Conservation (phyloP, 2,329 filamentous ascomycete genomes). For the Clathrospora elynae region DNA sequence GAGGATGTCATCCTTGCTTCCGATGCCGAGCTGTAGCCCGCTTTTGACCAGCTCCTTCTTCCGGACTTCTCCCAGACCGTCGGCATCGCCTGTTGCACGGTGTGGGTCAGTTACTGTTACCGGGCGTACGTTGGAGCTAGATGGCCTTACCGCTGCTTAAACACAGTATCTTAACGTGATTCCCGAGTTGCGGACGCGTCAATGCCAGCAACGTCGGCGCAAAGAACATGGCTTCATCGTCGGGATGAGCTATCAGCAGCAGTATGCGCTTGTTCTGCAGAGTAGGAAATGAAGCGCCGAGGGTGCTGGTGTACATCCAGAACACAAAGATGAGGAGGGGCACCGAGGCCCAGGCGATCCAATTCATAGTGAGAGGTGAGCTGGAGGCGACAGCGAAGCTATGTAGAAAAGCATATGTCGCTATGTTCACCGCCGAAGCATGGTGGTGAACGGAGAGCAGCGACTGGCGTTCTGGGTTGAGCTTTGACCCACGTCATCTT, state of each 20-base stretch:
- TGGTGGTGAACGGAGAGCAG: neutral
- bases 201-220: conserved; percentile 85
- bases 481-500: conserved; percentile 24
- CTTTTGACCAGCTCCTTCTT: conserved; percentile 84
- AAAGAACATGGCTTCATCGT: conserved; percentile 99
- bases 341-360: conserved; percentile 47
- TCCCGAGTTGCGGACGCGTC: conserved; percentile 76
- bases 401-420: neutral
- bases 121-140: neutral
- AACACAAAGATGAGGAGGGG: conserved; percentile 51
- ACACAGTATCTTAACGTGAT: conserved; percentile 93
- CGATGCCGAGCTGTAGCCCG: conserved; percentile 75
- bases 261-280: conserved; percentile 84
- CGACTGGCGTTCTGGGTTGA: conserved; percentile 11
- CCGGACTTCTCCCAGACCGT: conserved; percentile 81
- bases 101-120: conserved; percentile 11
- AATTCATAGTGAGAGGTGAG: conserved; percentile 45
- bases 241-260: conserved; percentile 92
- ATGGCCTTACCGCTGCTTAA: conserved; percentile 72
- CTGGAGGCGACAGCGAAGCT: neutral
- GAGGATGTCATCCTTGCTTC: conserved; percentile 76
- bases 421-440: neutral
- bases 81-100: conserved; percentile 69
- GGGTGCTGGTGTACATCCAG: conserved; percentile 56
- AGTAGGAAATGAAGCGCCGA: conserved; percentile 62